These are phyloP conservation scores for Cichorium intybus DNA, from an alignment of 140 eudicot species.

Conservation along the genomic window DNA sequence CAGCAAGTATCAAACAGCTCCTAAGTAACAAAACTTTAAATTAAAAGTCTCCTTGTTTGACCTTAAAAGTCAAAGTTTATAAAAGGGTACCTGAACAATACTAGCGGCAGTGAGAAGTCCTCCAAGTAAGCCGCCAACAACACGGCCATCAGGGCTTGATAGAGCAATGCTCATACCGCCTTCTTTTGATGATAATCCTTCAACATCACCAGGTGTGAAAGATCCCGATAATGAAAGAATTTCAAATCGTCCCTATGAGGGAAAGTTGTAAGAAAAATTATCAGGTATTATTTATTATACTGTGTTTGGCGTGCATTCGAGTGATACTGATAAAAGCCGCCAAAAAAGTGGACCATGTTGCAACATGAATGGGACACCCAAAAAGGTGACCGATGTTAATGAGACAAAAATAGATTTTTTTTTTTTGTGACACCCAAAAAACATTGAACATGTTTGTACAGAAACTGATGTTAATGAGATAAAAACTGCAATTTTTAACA, in stretches of 20 bases:
- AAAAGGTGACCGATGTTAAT: too few species aligned
- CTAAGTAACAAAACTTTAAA: too few species aligned
- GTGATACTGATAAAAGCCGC: too few species aligned
- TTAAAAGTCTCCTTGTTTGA: slow-evolving; percentile 1
- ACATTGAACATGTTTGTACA: too few species aligned
- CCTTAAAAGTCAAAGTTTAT: slow-evolving; percentile 10
- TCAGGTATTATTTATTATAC: background rate
- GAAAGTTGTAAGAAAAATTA: background rate
- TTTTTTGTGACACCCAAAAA: too few species aligned
- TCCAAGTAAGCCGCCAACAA: slow-evolving; percentile 67
- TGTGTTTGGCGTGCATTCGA: too few species aligned
- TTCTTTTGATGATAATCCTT: slow-evolving; percentile 45
- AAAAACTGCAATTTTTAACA: too few species aligned
- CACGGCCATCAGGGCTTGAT: slow-evolving; percentile 74
- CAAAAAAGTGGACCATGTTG: too few species aligned
- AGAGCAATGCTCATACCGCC: slow-evolving; percentile 58
- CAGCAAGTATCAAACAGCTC: too few species aligned
- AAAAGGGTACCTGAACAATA: slow-evolving; percentile 62
- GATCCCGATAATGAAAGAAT: slow-evolving; percentile 77
- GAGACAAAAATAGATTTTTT: too few species aligned
- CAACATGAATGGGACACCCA: too few species aligned
- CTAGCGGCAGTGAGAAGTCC: slow-evolving; percentile 72
- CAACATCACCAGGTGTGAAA: slow-evolving; percentile 56
- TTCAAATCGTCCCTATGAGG: slow-evolving; percentile 69
- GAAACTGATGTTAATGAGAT: too few species aligned